Evolutionary conservation across 805 yeast species (phyloP).

Genomic region (Schwanniomyces yamadae): DNA sequence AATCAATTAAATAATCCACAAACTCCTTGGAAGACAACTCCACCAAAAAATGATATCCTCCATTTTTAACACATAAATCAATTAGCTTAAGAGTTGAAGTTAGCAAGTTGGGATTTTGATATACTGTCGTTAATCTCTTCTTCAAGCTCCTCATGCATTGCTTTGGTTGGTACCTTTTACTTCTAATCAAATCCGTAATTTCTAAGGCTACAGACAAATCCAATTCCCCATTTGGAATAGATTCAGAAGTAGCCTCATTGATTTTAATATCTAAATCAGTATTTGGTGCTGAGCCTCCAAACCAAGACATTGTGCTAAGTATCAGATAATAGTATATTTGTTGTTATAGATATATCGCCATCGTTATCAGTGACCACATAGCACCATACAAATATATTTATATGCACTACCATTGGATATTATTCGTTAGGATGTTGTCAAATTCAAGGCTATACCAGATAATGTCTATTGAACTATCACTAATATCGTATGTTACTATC

Average conservation of each 20-base stretch:
- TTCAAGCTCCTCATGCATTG: constrained; percentile 85
- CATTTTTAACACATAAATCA: constrained; percentile 88
- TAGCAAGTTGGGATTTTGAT: constrained; percentile 76
- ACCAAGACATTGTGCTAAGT: constrained; percentile 50
- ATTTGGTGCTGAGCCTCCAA: constrained; percentile 35
- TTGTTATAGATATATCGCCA: background rate
- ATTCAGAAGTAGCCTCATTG: constrained; percentile 77
- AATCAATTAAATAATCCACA: constrained; percentile 69
- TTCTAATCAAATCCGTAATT: constrained; percentile 80
- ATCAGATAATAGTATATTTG: background rate
- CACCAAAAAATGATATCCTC: constrained; percentile 79
- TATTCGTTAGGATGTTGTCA: too few species aligned
- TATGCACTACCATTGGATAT: too few species aligned
- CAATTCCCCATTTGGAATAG: constrained; percentile 89
- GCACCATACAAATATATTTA: too few species aligned
- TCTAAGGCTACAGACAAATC: constrained; percentile 75
- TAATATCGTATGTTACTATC: too few species aligned
- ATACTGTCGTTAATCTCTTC: constrained; percentile 59
- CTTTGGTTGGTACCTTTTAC: constrained; percentile 73
- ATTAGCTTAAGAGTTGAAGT: constrained; percentile 71
- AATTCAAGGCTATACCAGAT: too few species aligned
- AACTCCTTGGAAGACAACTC: constrained; percentile 85
- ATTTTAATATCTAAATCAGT: constrained; percentile 60
- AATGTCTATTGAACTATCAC: too few species aligned
- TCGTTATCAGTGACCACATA: constrained; percentile 7